Percentiles rank a stretch among this genome's conserved stretches.
These are phyloP conservation scores for Fusarium sp. DNA, from an alignment of 2,329 filamentous ascomycete species.

Conservation along the genomic window DNA sequence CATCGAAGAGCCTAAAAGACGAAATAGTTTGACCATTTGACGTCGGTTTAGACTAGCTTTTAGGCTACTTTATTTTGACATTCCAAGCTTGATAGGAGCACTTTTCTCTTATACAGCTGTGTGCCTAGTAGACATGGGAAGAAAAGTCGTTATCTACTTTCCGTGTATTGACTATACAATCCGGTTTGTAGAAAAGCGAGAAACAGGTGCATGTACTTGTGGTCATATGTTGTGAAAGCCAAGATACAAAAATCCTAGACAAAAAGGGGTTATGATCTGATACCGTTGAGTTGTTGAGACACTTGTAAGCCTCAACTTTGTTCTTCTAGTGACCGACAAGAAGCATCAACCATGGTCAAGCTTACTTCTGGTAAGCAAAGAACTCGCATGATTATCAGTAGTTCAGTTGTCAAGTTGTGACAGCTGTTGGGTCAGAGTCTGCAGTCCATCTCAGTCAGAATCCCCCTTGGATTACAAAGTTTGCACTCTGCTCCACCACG, in stretches of 20 bases:
- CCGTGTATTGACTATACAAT: not conserved
- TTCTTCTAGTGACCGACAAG: not conserved
- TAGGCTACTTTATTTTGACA: not conserved
- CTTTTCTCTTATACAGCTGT: not conserved
- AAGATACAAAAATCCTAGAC: not conserved
- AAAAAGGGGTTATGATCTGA: not conserved
- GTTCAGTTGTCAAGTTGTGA: not conserved
- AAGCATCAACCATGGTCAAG: not conserved
- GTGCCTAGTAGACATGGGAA: not conserved
- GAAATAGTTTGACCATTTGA: not conserved
- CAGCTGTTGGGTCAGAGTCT: not conserved
- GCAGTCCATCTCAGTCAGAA: not conserved
- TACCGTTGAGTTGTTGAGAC: not conserved
- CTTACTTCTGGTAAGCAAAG: not conserved
- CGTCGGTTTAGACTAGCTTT: rapidly evolving
- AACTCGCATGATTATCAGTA: not conserved
- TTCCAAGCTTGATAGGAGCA: not conserved
- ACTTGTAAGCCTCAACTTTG: not conserved
- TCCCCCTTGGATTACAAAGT: constrained; percentile 13
- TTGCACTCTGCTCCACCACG: constrained; percentile 14
- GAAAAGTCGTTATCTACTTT: not conserved
- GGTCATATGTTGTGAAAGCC: not conserved
- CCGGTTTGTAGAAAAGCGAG: constrained; percentile 2
- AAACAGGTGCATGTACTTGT: not conserved
- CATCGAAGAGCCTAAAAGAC: not conserved